These are phyloP conservation scores for Vitis hybrid DNA, from an alignment of 177 flowering plant species.

Conservation along the genomic window DNA sequence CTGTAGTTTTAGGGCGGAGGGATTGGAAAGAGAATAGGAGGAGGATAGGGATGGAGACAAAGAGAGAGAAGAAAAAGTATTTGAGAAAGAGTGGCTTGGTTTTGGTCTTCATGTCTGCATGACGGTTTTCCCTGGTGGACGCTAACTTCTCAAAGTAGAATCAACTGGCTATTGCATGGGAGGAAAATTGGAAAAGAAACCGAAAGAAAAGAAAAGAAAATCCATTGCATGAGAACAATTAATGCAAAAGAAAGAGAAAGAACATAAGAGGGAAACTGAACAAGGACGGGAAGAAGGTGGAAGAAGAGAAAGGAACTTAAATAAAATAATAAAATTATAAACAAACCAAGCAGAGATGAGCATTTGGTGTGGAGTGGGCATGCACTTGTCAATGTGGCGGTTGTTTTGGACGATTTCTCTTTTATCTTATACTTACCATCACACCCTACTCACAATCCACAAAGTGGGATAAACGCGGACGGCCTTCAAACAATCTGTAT, in stretches of 20 bases:
- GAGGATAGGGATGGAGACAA: conserved; percentile 31
- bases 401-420: not conserved
- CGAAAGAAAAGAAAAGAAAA: not conserved
- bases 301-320: too few relatives aligned
- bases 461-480: conserved; percentile 2
- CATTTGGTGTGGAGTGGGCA: conserved; percentile 1
- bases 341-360: not conserved
- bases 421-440: not conserved
- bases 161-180: not conserved
- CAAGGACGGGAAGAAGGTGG: not conserved
- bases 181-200: not conserved
- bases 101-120: conserved; percentile 25
- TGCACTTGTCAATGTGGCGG: conserved; percentile 8
- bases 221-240: not conserved
- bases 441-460: not conserved
- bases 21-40: conserved; percentile 16
- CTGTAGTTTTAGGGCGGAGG: conserved; percentile 6
- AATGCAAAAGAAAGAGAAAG: not conserved
- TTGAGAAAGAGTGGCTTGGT: conserved; percentile 23
- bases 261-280: not conserved
- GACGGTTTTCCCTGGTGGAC: not conserved
- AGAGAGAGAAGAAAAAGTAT: conserved; percentile 32
- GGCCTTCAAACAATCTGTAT: too few relatives aligned
- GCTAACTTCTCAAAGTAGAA: too few relatives aligned
- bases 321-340: too few relatives aligned